Percentiles rank a stretch among this genome's conserved stretches.
These are phyloP conservation scores for Gnaphalium uliginosum DNA, from an alignment of 129 eudicot genomes.

Conservation along the genomic window DNA sequence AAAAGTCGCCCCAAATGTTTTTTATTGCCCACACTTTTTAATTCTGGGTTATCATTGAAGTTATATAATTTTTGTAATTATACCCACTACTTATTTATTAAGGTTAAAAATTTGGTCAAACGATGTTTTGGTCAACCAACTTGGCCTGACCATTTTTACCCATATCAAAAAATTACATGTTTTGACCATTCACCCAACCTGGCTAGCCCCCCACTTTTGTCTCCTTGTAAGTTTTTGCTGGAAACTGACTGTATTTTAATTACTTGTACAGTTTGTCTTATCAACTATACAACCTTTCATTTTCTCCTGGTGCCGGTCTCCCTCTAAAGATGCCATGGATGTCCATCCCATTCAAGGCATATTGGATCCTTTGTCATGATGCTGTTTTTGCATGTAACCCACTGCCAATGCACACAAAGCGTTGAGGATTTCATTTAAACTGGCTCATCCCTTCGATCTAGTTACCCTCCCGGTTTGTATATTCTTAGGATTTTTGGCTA, in stretches of 20 bases:
- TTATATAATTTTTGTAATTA: neutral
- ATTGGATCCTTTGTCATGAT: conserved; percentile 76
- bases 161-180: no score
- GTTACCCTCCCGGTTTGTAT: conserved; percentile 20
- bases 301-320: conserved; percentile 41
- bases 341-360: conserved; percentile 59
- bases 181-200: no score
- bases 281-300: conserved; percentile 46
- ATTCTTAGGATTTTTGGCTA: conserved; percentile 21
- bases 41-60: neutral
- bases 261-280: conserved; percentile 41
- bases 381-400: conserved; percentile 64
- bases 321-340: conserved; percentile 78
- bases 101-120: neutral
- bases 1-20: neutral
- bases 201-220: neutral
- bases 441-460: neutral
- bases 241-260: conserved; percentile 5
- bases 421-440: neutral
- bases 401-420: neutral
- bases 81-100: neutral
- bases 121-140: neutral
- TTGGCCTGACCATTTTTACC: neutral
- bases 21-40: neutral
- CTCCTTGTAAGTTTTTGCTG: neutral